Base-by-base conservation (phyloP, 495 filamentous ascomycete species). In the Aspergillus egyptiacus region DNA sequence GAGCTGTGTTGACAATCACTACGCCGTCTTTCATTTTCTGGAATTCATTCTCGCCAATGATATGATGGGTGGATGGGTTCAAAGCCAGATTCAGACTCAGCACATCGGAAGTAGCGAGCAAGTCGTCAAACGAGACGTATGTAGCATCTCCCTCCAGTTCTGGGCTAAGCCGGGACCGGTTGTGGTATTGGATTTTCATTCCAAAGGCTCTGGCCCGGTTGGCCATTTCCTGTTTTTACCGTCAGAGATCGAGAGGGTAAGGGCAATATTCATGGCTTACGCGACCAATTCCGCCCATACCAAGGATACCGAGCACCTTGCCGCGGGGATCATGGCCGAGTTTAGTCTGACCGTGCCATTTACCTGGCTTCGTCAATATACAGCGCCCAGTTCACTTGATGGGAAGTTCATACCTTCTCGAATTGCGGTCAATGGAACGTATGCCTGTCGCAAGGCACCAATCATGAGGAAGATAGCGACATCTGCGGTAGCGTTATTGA, bases 261-360 rank as follows among this genome's bases (percentile, higher is more conserved):
- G 18, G 1, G 41, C 17, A 9, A 10, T n/a, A n/a, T n/a, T n/a
- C n/a, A n/a, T 6, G 8, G 34, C 60, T 53, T 63, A 73, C 71
- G 43, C 70, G 59, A 35, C 86, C 87, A 44, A 94, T 94, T 28
- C 88, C 89, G 22, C 89, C 89, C 78, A 91, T 90, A 1, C 89
- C 89, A 55, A 93, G 76, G 55, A 95, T 82, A 15, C 88, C 89
- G 0, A 94, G 74, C 0, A 76, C 69, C 61, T 91, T 90, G 11
- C 76, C 78, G 49, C 81, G 69, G 6, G 88, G 88, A 55, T 87
- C 85, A 51, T 78, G 80, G 23, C 79, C 81, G 15, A 84, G 66
- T 6, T 70, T 69, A 52, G 76, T 60, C 23, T 71, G 56, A 35
- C 78, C 70, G 35, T 68, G 69, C 75, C 74, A 82, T 58, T 75